Conservation (phyloP, 2,329 filamentous ascomycete genomes). For the Scedosporium minutisporum region DNA sequence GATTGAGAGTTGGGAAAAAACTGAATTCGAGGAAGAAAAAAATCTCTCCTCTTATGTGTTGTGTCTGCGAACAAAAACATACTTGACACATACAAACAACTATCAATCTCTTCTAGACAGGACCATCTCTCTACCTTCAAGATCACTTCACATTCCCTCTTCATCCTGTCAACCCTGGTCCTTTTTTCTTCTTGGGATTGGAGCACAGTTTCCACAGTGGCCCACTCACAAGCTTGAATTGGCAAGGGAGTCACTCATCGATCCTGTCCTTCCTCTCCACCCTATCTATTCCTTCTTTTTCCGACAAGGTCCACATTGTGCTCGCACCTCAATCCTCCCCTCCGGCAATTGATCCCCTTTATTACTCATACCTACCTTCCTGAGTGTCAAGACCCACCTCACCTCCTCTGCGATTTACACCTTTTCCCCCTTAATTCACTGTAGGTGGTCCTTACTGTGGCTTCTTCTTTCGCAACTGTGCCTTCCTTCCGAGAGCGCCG, state of each 20-base stretch:
- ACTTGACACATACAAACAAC: too few relatives aligned
- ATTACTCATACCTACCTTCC: constrained; percentile 4
- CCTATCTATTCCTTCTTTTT: constrained; percentile 1
- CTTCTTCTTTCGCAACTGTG: neutral
- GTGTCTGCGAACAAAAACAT: too few relatives aligned
- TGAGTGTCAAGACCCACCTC: neutral
- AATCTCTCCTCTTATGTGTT: too few relatives aligned
- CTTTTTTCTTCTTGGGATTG: too few relatives aligned
- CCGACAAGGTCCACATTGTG: neutral
- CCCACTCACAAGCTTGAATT: neutral
- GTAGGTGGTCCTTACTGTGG: neutral
- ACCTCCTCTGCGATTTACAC: neutral
- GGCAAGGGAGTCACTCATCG: neutral
- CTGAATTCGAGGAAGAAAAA: too few relatives aligned
- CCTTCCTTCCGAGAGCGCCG: neutral
- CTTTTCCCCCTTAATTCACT: neutral
- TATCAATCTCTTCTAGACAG: too few relatives aligned
- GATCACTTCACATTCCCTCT: neutral
- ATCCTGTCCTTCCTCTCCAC: neutral
- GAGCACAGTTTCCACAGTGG: neutral
- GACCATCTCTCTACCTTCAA: too few relatives aligned
- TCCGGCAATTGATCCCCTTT: neutral
- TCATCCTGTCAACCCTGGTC: neutral
- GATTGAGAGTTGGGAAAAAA: neutral
- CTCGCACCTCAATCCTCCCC: neutral